Evolutionary conservation across 306 rosid species (phyloP), one percentile per base, ranked within the genome.

Genomic region (Quercus gilva): DNA sequence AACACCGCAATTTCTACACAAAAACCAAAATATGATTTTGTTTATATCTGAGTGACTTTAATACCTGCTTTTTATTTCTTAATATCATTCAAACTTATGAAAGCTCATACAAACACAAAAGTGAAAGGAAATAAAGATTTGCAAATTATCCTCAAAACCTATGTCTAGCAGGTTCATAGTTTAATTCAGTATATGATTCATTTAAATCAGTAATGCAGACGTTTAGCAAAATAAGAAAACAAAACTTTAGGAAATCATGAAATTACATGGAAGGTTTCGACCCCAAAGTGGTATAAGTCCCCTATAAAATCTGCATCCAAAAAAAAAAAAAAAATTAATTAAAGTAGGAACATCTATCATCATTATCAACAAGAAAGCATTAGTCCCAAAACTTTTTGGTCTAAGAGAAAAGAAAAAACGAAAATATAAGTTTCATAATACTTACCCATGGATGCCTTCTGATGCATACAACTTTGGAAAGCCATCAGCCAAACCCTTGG

Each of bases 251-350:
- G 78, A 79, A 78, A 79, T 84, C 74, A 59, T 41, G 88, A 83
- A 84, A 81, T 88, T 86, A 88, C 91, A 88, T 53, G 91, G 89
- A 85, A 88, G 79, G 80, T 85, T 88, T 85, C 91, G 91, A 63
- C 88, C 89, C 91, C 78, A 84, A 70, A 88, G 91, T 37, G 91
- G 91, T 74, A 81, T 15, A 76, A 88, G 89, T 76, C 91, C 91
- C 69, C 91, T 86, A 85, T 86, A 88, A 86, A 88, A 88, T 81
- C 89, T 88, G 91, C 89, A 84, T 74, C 21, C 31, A 76, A 71
- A 78, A 73, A 64, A 77, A 18, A 69, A 81, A 73, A 63, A 77
- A 18, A 69, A 81, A 73, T 1, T 6, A 6, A 0, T 7, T 41
- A 8, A 41, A 0, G 63, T 81, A 72, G 45, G 79, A 76, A 59